These are phyloP conservation scores for Pleochaeta shiraiana DNA, from an alignment of 2,329 filamentous ascomycete species.

Conservation along the genomic window DNA sequence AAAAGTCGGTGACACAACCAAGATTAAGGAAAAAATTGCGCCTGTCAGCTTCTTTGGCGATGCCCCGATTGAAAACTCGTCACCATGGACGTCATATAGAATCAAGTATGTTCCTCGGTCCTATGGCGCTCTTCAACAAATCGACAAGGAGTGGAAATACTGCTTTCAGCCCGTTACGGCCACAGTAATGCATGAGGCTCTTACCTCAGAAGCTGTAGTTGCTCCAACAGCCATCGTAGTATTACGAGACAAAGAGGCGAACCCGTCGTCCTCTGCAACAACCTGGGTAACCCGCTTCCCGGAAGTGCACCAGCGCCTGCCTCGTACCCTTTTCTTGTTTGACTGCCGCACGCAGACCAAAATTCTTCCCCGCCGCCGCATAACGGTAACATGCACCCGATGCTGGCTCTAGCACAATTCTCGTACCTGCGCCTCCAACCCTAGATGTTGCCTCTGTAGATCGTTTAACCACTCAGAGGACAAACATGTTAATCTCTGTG, in stretches of 20 bases:
- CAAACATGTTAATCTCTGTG: too few relatives aligned
- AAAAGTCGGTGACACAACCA: background rate
- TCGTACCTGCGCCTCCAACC: too few relatives aligned
- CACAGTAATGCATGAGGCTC: background rate
- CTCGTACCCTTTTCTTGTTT: background rate
- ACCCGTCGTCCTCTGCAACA: background rate
- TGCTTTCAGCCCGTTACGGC: background rate
- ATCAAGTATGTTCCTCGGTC: background rate
- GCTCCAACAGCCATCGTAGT: background rate
- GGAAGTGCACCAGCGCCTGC: background rate
- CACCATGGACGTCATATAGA: background rate
- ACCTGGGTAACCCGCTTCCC: background rate
- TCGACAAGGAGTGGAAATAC: background rate
- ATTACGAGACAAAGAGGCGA: background rate
- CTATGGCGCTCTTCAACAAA: background rate
- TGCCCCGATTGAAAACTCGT: background rate
- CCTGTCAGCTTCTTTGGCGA: background rate
- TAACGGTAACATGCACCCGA: too few relatives aligned
- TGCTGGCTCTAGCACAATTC: too few relatives aligned
- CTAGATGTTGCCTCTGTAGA: too few relatives aligned
- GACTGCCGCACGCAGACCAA: too few relatives aligned
- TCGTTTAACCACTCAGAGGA: too few relatives aligned
- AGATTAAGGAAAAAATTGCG: background rate
- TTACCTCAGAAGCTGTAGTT: background rate
- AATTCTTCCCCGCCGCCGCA: too few relatives aligned